Base-by-base conservation (phyloP, 1,284 basidiomycete species). In the Farysia itapuensis region DNA sequence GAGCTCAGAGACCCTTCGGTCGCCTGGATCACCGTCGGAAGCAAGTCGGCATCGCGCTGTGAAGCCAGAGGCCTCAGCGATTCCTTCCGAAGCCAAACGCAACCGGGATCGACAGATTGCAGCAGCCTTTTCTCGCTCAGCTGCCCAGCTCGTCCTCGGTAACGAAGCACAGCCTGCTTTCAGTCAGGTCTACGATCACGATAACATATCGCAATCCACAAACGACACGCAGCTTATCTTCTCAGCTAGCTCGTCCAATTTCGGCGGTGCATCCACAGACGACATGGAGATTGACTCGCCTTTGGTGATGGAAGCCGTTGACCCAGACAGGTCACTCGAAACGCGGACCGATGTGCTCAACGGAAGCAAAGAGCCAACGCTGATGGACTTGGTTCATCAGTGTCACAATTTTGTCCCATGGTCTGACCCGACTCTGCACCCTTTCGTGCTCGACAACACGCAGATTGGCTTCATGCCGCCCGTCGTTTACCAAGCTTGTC, bases 321-420 rank as follows among this genome's bases (percentile, higher is more conserved):
- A 54, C 23, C 33, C 46, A 0, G 26, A 28, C 26, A 9, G 26
- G n/a, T 28, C 26, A 9, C n/a, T 28, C 9, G n/a, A 9, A 28
- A n/a, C 26, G 9, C 26, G 11, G 9, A 11, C 26, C 9, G 11
- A 9, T n/a, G 26, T 9, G 26, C n/a, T n/a, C 9, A 28, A 9
- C 26, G n/a, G 11, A 28, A 28, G 11, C 9, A 28, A 9, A 28
- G 46, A 26, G 15, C 53, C 48, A 13, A 50, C 42, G 23, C 44
- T 72, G 15, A 37, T 72, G 5, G 66, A 65, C 15, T 43, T 70
- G 9, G 56, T 70, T 11, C 43, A 56, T 23, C 41, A 47, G 23
- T 70, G 67, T 33, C 71, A 74, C 43, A 75, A 75, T 31, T 48
- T 64, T 54, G 57, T 72, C 25, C 72, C 72, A 14, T 72, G 70